A percentile compares a stretch with the other conserved stretches of the same genome.
These are phyloP conservation scores for Aurantiochytrium sp. DNA, from an alignment of 108 stramenopile genomes.

Conservation along the genomic window DNA sequence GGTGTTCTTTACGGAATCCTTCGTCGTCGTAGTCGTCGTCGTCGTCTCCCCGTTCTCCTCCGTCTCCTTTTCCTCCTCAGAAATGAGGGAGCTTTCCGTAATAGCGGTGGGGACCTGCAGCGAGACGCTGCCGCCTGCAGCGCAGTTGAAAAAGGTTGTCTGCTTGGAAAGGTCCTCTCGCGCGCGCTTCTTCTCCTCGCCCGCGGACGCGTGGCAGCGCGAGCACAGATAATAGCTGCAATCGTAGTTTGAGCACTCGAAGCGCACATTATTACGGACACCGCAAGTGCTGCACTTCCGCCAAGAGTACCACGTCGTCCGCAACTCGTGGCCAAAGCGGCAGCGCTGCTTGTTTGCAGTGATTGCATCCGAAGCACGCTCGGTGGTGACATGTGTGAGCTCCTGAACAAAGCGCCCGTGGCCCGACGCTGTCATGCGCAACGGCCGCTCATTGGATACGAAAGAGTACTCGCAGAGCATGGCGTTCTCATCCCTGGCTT, in stretches of 20 bases:
- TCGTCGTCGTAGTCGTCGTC: too few species aligned
- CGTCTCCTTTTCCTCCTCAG: not conserved
- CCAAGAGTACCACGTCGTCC: conserved; percentile 9
- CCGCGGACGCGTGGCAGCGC: not conserved
- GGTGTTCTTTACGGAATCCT: not conserved
- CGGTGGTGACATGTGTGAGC: not conserved
- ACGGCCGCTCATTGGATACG: not conserved
- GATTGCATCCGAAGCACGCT: not conserved
- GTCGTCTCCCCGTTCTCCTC: not conserved
- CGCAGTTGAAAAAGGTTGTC: conserved; percentile 21
- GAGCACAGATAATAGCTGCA: not conserved
- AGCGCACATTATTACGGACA: not conserved
- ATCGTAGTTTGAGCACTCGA: not conserved
- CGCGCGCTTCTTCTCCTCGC: not conserved
- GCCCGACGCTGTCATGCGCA: conserved; percentile 19
- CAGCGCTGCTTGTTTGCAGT: not conserved
- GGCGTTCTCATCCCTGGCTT: not conserved
- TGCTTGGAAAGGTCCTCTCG: not conserved
- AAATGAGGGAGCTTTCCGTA: not conserved
- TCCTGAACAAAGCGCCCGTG: conserved; percentile 8
- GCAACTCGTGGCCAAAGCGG: not conserved
- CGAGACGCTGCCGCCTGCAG: not conserved
- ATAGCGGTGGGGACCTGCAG: conserved; percentile 19
- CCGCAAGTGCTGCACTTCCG: not conserved
- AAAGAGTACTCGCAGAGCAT: conserved; percentile 19